phyloP scores from a whole-genome alignment of 257 asterid genomes.

The Eucommia ulmoides region DNA sequence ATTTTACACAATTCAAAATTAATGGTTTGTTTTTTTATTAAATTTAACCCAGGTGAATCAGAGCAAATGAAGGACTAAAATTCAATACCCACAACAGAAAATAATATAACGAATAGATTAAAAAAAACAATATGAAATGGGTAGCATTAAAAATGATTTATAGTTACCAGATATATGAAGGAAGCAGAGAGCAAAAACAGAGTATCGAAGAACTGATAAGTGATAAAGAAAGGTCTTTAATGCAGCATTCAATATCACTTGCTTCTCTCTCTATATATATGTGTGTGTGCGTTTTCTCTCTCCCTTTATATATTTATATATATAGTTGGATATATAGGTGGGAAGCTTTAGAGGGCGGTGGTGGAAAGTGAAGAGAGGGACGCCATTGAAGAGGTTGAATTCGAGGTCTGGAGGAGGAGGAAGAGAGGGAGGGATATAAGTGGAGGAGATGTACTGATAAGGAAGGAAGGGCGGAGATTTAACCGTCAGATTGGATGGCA shows the following conservation, averaged over 20 bases:
- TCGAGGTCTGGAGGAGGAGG: conserved; percentile 8
- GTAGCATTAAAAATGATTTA: no score
- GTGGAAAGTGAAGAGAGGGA: conserved; percentile 16
- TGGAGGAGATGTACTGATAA: conserved; percentile 43
- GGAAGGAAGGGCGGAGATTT: conserved; percentile 96
- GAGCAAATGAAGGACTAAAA: no score
- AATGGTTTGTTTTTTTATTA: no score
- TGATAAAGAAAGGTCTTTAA: conserved; percentile 22
- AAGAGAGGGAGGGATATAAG: conserved; percentile 11
- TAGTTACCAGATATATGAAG: not conserved
- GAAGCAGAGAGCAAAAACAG: conserved; percentile 5
- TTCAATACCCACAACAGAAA: no score
- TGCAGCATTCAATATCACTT: conserved; percentile 36
- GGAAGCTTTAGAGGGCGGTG: not conserved
- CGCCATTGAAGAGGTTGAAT: conserved; percentile 13
- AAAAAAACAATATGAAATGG: no score
- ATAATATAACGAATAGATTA: no score
- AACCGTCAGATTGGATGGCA: conserved; percentile 56
- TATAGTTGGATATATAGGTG: not conserved
- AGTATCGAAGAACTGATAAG: not conserved
- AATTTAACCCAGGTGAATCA: no score
- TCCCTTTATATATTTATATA: no score
- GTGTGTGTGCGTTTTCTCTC: no score
- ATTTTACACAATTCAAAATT: no score
- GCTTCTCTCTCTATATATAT: no score